phyloP scores from a whole-genome alignment of 352 stramenopile genomes.

The Globisporangium heterothallicum region DNA sequence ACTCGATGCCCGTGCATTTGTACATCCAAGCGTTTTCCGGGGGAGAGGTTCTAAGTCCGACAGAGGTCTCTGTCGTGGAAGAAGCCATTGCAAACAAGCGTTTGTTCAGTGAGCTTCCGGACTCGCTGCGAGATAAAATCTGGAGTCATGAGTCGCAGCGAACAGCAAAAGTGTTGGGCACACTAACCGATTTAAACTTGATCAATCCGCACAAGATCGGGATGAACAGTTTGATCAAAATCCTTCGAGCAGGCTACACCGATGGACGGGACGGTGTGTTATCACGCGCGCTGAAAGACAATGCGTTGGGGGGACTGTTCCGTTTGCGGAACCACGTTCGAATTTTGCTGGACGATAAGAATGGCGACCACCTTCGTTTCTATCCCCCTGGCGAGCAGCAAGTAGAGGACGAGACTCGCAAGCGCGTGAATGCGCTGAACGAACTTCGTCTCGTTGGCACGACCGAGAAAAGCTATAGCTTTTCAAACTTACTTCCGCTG shows the following conservation, averaged over 20 bases:
- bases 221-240: constrained; percentile 75
- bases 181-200: constrained; percentile 58
- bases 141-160: constrained; percentile 69
- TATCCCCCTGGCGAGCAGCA: constrained; percentile 6
- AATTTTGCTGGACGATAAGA: constrained; percentile 47
- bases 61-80: constrained; percentile 49
- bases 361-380: constrained; percentile 7
- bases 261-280: constrained; percentile 63
- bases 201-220: constrained; percentile 75
- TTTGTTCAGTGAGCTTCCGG: constrained; percentile 40
- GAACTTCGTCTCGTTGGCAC: constrained; percentile 51
- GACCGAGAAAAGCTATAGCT: constrained; percentile 70
- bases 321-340: constrained; percentile 37
- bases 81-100: constrained; percentile 42
- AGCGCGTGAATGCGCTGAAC: constrained; percentile 20
- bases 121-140: constrained; percentile 45
- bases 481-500: constrained; percentile 48
- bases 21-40: constrained; percentile 81
- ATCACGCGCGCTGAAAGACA: constrained; percentile 64
- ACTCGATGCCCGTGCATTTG: constrained; percentile 69
- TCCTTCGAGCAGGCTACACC: constrained; percentile 60
- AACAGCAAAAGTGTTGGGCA: constrained; percentile 67
- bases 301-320: constrained; percentile 67
- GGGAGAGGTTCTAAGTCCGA: constrained; percentile 43
- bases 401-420: not conserved